Percentiles rank a stretch among this genome's conserved stretches.
Conservation (phyloP, 2,329 filamentous ascomycete species). For the Didymella pinodella region DNA sequence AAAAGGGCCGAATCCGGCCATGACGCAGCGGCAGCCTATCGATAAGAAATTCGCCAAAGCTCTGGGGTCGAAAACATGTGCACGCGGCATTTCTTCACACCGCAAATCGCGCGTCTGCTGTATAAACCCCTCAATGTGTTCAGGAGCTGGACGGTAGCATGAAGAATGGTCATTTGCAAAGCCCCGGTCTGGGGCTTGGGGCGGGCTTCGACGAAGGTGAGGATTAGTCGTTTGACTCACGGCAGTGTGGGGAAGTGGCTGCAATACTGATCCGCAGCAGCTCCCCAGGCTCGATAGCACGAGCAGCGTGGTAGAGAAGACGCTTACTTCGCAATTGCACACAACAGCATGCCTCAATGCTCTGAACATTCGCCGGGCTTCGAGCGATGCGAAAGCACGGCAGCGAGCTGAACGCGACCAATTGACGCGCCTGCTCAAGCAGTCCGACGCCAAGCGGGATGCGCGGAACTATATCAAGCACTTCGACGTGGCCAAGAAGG, state of each 20-base stretch:
- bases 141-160: constrained; percentile 39
- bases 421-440: constrained; percentile 69
- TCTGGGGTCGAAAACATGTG: constrained; percentile 18
- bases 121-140: constrained; percentile 19
- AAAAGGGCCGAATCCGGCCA: constrained; percentile 17
- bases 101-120: constrained; percentile 13
- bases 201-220: constrained; percentile 35
- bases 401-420: constrained; percentile 49
- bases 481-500: constrained; percentile 63
- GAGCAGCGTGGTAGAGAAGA: constrained; percentile 11
- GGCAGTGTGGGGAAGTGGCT: constrained; percentile 4
- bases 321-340: constrained; percentile 19
- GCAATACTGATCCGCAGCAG: constrained; percentile 25
- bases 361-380: constrained; percentile 30
- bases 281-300: constrained; percentile 37
- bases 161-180: constrained; percentile 51
- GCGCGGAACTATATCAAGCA: constrained; percentile 90
- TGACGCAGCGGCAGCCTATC: constrained; percentile 30
- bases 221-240: constrained; percentile 17
- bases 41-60: constrained; percentile 25
- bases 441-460: constrained; percentile 90
- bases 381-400: constrained; percentile 46
- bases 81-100: constrained; percentile 17
- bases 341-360: constrained; percentile 20
- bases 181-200: constrained; percentile 47